Evolutionary conservation across 257 asterid species (phyloP).

Genomic region (Paraleonurus japonicus): DNA sequence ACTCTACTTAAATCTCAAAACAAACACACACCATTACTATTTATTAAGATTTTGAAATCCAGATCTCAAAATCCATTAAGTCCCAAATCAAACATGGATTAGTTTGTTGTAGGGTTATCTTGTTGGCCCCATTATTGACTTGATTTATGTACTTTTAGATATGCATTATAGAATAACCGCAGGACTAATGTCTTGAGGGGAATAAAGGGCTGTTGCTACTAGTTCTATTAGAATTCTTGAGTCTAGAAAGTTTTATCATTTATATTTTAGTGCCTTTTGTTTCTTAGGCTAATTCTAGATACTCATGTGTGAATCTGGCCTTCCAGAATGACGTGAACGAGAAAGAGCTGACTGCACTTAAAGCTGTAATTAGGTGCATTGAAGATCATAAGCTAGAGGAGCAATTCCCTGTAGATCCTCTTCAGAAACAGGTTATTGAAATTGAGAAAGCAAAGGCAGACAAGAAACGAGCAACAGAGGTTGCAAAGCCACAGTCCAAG

Average conservation of each 20-base stretch:
- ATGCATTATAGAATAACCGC: background rate
- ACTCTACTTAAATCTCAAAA: too few relatives aligned
- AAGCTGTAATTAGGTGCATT: slow-evolving; percentile 85
- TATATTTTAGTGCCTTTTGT: background rate
- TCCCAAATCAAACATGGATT: background rate
- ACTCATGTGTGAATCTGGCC: background rate
- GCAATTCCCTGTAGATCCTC: slow-evolving; percentile 73
- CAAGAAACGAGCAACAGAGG: slow-evolving; percentile 91
- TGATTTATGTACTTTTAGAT: background rate
- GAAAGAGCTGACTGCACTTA: slow-evolving; percentile 84
- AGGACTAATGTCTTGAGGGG: background rate
- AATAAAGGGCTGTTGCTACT: background rate
- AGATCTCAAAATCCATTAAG: too few relatives aligned
- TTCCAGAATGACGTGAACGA: slow-evolving; percentile 79
- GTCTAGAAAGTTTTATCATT: background rate
- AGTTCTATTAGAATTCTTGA: background rate
- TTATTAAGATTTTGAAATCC: too few relatives aligned
- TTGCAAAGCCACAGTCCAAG: slow-evolving; percentile 91
- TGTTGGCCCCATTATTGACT: background rate
- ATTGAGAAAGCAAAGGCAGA: slow-evolving; percentile 95
- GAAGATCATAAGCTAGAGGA: slow-evolving; percentile 89
- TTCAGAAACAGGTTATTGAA: slow-evolving; percentile 75
- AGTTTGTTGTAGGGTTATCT: background rate
- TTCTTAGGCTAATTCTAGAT: background rate
- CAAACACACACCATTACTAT: too few relatives aligned